Conservation (phyloP, 805 yeast species). For the Metschnikowia drakensbergensis region DNA sequence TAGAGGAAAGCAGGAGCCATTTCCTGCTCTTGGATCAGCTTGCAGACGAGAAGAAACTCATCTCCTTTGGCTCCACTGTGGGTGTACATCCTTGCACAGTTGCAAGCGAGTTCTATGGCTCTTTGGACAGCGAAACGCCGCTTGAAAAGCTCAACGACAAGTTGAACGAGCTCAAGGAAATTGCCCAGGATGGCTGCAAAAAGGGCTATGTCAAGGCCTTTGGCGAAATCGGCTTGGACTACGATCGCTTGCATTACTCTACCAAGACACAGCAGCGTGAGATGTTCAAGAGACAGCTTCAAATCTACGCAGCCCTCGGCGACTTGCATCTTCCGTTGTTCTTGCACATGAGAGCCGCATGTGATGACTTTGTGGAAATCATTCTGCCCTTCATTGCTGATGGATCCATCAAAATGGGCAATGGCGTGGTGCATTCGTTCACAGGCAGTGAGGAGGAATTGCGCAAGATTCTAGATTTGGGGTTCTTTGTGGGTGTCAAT, state of each 20-base stretch:
- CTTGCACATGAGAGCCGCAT: slow-evolving; percentile 84
- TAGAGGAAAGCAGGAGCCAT: slow-evolving; percentile 62
- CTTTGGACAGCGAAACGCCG: slow-evolving; percentile 35
- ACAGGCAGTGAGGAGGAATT: slow-evolving; percentile 77
- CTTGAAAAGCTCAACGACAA: slow-evolving; percentile 36
- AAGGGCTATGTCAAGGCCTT: slow-evolving; percentile 66
- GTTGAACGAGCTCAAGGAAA: slow-evolving; percentile 43
- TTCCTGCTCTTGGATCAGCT: slow-evolving; percentile 46
- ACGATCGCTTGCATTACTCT: slow-evolving; percentile 81
- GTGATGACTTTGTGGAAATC: slow-evolving; percentile 68
- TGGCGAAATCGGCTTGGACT: slow-evolving; percentile 95
- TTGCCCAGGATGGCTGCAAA: slow-evolving; percentile 47
- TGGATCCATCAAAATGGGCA: slow-evolving; percentile 37
- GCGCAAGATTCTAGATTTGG: slow-evolving; percentile 49
- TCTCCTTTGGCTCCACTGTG: slow-evolving; percentile 55
- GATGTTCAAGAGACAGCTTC: slow-evolving; percentile 72
- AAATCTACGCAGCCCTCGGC: slow-evolving; percentile 45
- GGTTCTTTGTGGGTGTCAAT: slow-evolving; percentile 76
- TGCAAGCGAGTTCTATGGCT: slow-evolving; percentile 36
- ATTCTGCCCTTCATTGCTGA: slow-evolving; percentile 57
- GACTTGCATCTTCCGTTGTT: slow-evolving; percentile 68
- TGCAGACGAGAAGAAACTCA: neutral
- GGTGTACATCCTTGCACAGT: slow-evolving; percentile 97
- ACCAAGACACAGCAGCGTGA: slow-evolving; percentile 60
- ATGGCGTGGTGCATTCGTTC: slow-evolving; percentile 93